Percentiles rank a stretch among this genome's conserved stretches.
Conservation (phyloP, 306 rosid species). For the Morella rubra region DNA sequence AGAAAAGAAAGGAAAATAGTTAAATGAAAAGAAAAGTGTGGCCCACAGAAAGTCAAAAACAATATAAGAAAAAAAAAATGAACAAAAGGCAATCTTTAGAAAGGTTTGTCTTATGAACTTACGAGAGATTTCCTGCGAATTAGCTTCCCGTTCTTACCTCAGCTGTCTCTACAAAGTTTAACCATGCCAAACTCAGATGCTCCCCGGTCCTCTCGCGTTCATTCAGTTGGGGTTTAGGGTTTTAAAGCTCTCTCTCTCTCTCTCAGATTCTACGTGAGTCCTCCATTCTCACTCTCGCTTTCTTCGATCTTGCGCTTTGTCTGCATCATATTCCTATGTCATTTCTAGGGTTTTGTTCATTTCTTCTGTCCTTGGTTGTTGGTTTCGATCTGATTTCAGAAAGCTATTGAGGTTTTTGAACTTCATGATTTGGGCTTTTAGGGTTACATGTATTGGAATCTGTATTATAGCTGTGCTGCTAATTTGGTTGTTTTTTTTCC, state of each 20-base stretch:
- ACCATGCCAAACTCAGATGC: background rate
- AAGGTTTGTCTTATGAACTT: background rate
- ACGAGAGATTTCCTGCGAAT: background rate
- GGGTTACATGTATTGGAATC: background rate
- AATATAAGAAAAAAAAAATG: too few relatives aligned
- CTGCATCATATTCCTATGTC: background rate
- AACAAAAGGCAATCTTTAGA: background rate
- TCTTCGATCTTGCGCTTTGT: background rate
- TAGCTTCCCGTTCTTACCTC: background rate
- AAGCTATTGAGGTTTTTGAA: background rate
- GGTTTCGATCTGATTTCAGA: background rate
- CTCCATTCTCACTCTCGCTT: background rate
- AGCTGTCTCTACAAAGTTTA: background rate
- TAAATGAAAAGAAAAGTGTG: too few relatives aligned
- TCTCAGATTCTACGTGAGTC: conserved; percentile 3
- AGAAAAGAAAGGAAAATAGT: too few relatives aligned
- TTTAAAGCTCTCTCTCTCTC: background rate
- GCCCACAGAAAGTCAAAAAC: background rate
- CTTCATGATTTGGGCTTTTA: background rate
- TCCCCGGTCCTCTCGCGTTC: background rate
- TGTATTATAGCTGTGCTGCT: background rate
- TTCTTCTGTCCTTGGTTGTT: background rate
- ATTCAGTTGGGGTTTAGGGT: background rate
- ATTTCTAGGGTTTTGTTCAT: background rate
- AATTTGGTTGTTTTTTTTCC: background rate